These are phyloP conservation scores for Fusarium bactridioides DNA, from an alignment of 2,329 filamentous ascomycete genomes.

Conservation along the genomic window DNA sequence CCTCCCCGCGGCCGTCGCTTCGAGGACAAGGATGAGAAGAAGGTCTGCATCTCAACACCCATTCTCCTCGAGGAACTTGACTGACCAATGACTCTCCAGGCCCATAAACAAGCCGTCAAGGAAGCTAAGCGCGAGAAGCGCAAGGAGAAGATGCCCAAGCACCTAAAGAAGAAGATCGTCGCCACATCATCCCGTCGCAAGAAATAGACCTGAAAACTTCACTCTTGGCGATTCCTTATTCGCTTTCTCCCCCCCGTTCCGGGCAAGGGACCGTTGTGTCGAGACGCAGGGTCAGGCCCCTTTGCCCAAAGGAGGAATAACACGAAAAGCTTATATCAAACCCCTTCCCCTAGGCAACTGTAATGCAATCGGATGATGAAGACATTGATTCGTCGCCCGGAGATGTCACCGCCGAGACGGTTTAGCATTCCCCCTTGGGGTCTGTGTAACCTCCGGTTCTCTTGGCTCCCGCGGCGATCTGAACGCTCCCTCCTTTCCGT, in stretches of 20 bases:
- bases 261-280: constrained; percentile 5
- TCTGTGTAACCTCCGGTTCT: constrained; percentile 24
- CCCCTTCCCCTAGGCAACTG: not conserved
- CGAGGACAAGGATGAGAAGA: constrained; percentile 90
- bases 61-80: not conserved
- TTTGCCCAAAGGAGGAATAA: not conserved
- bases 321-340: constrained; percentile 5
- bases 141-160: constrained; percentile 95
- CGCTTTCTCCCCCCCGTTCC: not conserved
- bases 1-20: constrained; percentile 82
- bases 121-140: constrained; percentile 94
- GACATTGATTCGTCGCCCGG: constrained; percentile 46
- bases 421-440: constrained; percentile 37
- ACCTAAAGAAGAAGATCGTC: constrained; percentile 90
- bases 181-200: constrained; percentile 68
- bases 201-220: constrained; percentile 53
- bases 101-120: constrained; percentile 89
- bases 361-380: constrained; percentile 61
- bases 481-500: constrained; percentile 37
- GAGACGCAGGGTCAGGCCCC: not conserved
- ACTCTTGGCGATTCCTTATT: not conserved
- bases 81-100: constrained; percentile 45
- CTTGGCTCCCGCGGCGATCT: constrained; percentile 48
- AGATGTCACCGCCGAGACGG: constrained; percentile 29
- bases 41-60: constrained; percentile 55